Evolutionary conservation across 805 yeast species (phyloP).

Genomic region (Saccharomycopsis sp.): DNA sequence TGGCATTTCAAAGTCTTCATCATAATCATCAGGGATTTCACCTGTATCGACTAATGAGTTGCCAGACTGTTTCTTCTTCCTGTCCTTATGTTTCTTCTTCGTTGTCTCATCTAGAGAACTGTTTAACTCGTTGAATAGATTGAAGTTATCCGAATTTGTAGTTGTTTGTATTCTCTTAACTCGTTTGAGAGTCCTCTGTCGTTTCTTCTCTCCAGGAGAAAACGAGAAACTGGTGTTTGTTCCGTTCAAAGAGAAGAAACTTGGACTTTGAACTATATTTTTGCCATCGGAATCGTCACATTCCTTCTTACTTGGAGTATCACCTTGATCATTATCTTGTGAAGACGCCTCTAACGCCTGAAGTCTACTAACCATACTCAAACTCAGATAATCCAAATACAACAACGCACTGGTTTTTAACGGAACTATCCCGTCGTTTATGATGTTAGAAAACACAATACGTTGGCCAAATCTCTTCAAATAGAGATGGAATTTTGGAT

Average conservation of each 20-base stretch:
- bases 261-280: background rate
- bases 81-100: background rate
- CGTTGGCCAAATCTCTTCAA: slow-evolving; percentile 60
- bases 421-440: slow-evolving; percentile 95
- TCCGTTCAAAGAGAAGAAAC: background rate
- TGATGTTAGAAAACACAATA: slow-evolving; percentile 82
- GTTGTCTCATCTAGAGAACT: too few relatives aligned
- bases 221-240: background rate
- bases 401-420: slow-evolving; percentile 81
- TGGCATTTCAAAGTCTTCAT: slow-evolving; percentile 30
- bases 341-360: slow-evolving; percentile 4
- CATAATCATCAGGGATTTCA: slow-evolving; percentile 20
- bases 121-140: background rate
- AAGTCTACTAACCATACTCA: slow-evolving; percentile 43
- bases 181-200: slow-evolving; percentile 20
- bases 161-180: slow-evolving; percentile 30
- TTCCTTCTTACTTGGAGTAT: background rate
- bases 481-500: slow-evolving; percentile 36
- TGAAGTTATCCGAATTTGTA: slow-evolving; percentile 4
- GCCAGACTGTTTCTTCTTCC: background rate
- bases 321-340: background rate
- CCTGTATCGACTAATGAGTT: slow-evolving; percentile 6
- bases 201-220: background rate
- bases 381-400: slow-evolving; percentile 79
- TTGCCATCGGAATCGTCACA: background rate